Evolutionary conservation across 495 filamentous ascomycete genomes (phyloP), one percentile per base, ranked within the genome.

Genomic region (Aspergillus affinis): DNA sequence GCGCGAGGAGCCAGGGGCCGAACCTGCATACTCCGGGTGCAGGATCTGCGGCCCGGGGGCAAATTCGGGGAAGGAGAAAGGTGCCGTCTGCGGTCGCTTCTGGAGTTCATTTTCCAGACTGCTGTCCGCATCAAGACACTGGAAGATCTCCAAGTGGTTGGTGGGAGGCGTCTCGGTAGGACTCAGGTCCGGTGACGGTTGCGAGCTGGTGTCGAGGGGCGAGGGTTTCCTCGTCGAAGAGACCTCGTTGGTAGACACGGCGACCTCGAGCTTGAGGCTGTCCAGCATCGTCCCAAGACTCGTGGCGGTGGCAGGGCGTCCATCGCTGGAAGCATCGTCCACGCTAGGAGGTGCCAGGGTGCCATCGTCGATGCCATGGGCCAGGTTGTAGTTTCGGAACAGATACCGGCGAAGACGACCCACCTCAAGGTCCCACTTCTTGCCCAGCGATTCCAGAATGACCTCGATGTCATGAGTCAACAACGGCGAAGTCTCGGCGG

Each of bases 361-460:
- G 32, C 20, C 55, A 8, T 68, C 71, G 15, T 69, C 66, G 30
- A 77, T 59, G 12, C 81, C 81, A 48, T 84, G 69, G 1, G 78
- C 77, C 13, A 88, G 61, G 50, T 84, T 81, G 65, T 79, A 83
- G 66, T 90, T 91, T 12, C 88, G 81, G 29, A 76, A 72, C 18
- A 90, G 78, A 61, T 86, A 89, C 54, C 78, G 72, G 18, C 78
- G 73, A 32, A 90, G 66, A 26, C 85, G 80, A 36, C 74, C 72
- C 20, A 81, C 73, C 66, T 90, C 85, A 6, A 72, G 67, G 29
- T 86, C 81, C 88, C 88, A 91, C 66, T 82, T 85, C 19, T 81
- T 79, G 49, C 80, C 79, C 41, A 91, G 65, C 0, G 85, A 75
- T 20, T 75, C 69, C 41, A 90, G 69, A n/a, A 82, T 78, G 30